phyloP scores from a whole-genome alignment of 306 rosid species.

The Trifolium dubium region DNA sequence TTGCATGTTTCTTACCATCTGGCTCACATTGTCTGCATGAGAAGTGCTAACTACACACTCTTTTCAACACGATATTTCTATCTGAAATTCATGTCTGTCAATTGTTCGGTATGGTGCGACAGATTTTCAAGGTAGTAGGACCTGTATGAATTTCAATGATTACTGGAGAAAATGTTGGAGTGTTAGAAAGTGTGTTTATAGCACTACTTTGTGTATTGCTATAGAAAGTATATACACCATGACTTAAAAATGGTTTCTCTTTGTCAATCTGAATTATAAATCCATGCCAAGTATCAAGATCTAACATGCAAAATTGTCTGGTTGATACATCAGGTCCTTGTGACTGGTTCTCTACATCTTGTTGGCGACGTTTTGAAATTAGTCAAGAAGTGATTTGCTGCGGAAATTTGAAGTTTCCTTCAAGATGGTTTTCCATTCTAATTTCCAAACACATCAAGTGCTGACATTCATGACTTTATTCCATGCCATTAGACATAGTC shows the following conservation, averaged over 20 bases:
- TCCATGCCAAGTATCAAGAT: neutral
- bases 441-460: conserved; percentile 19
- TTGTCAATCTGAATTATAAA: conserved; percentile 5
- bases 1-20: neutral
- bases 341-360: conserved; percentile 94
- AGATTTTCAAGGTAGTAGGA: neutral
- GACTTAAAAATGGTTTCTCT: conserved; percentile 16
- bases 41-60: neutral
- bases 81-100: neutral
- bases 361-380: conserved; percentile 89
- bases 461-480: conserved; percentile 21
- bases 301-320: conserved; percentile 38
- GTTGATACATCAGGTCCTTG: conserved; percentile 74
- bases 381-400: conserved; percentile 63
- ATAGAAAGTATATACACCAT: neutral
- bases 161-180: neutral
- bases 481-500: neutral
- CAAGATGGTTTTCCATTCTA: conserved; percentile 21
- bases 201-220: neutral
- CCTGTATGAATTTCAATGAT: neutral
- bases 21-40: neutral
- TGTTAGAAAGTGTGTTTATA: neutral
- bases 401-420: conserved; percentile 26
- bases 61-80: neutral
- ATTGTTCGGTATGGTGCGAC: neutral